These are phyloP conservation scores for Talaromyces rugulosus DNA, from an alignment of 2,329 filamentous ascomycete species.

Conservation along the genomic window DNA sequence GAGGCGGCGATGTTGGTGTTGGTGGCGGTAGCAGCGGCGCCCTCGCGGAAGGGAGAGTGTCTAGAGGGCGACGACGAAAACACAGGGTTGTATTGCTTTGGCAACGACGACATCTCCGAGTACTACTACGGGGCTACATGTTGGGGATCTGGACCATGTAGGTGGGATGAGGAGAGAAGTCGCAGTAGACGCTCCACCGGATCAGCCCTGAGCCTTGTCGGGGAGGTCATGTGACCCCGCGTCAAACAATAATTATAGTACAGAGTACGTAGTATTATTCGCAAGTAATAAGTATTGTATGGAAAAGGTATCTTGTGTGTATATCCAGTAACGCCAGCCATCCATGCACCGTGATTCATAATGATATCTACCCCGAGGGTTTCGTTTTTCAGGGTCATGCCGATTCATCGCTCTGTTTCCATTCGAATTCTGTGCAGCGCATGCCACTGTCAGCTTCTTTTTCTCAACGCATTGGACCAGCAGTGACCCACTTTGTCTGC, in stretches of 20 bases:
- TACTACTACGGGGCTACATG: constrained; percentile 26
- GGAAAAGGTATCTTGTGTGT: background rate
- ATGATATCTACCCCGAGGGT: background rate
- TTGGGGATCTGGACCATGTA: constrained; percentile 11
- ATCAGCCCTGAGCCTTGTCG: background rate
- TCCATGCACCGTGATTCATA: background rate
- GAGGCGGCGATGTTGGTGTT: constrained; percentile 4
- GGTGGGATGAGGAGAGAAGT: background rate
- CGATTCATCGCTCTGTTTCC: constrained; percentile 43
- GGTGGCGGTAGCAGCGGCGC: background rate
- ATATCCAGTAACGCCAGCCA: constrained; percentile 2
- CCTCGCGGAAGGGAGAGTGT: constrained; percentile 14
- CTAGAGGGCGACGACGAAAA: constrained; percentile 28
- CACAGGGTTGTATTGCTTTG: constrained; percentile 21
- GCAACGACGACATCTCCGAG: constrained; percentile 33
- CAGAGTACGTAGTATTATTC: background rate
- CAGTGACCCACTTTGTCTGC: constrained; percentile 70
- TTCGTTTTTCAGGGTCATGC: background rate
- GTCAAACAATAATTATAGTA: background rate
- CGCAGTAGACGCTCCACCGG: background rate
- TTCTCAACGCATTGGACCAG: background rate
- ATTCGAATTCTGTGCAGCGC: constrained; percentile 46
- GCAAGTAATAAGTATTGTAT: background rate
- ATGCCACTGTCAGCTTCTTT: constrained; percentile 16
- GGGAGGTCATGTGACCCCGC: background rate